Conservation (phyloP, 2,329 filamentous ascomycete species). For the Fusarium zealandicum region DNA sequence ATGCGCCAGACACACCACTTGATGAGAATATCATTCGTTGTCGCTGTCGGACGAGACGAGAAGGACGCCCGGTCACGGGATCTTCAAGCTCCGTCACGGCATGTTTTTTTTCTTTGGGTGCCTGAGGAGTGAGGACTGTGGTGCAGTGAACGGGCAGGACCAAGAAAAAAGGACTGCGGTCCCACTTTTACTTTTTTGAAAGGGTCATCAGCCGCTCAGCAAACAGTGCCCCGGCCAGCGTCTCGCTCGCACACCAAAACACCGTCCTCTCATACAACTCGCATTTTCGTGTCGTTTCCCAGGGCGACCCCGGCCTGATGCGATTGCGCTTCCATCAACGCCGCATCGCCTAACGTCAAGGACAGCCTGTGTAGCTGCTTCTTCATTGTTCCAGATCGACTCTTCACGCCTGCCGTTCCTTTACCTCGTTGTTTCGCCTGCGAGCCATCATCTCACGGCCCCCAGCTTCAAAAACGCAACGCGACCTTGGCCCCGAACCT, state of each 20-base stretch:
- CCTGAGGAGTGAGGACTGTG: constrained; percentile 29
- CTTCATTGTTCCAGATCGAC: constrained; percentile 26
- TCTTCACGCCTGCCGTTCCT: constrained; percentile 12
- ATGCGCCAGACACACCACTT: background rate
- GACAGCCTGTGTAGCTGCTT: constrained; percentile 27
- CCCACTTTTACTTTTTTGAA: constrained; percentile 28
- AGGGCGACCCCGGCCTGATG: constrained; percentile 41
- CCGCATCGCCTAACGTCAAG: constrained; percentile 35
- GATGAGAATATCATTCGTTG: too few species aligned
- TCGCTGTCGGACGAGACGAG: too few species aligned
- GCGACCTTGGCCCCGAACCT: constrained; percentile 23
- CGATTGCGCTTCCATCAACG: constrained; percentile 41
- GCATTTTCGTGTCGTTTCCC: constrained; percentile 42
- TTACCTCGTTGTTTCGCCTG: constrained; percentile 13
- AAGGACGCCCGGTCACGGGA: constrained; percentile 26
- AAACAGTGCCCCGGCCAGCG: constrained; percentile 16
- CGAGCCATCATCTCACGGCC: constrained; percentile 13
- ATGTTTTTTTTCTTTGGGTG: constrained; percentile 24
- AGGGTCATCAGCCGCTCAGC: constrained; percentile 34
- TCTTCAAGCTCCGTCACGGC: background rate
- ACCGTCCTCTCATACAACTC: constrained; percentile 34
- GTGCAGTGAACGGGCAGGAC: background rate
- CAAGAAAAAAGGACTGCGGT: background rate
- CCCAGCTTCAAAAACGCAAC: constrained; percentile 13
- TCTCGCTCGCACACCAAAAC: constrained; percentile 39